phyloP scores from a whole-genome alignment of 2,329 filamentous ascomycete genomes.

The Trichoderma endophyticum region DNA sequence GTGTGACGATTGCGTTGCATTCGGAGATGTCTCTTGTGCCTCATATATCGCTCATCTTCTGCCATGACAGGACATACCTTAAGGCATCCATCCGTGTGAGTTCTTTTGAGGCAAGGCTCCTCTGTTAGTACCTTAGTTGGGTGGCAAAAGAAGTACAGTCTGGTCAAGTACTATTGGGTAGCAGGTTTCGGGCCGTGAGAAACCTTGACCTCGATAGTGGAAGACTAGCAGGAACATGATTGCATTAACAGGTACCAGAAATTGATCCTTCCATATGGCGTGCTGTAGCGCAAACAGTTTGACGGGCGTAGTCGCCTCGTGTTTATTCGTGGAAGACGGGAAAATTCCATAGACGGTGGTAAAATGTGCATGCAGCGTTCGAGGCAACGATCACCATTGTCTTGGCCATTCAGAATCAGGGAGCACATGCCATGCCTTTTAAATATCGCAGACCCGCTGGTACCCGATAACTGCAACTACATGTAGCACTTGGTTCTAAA shows the following conservation, averaged over 20 bases:
- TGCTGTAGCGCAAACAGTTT: not conserved
- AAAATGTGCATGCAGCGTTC: not conserved
- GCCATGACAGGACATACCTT: not conserved
- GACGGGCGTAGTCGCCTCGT: not conserved
- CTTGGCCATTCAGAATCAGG: not conserved
- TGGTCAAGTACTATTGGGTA: not conserved
- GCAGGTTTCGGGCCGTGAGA: not conserved
- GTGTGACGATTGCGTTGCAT: constrained; percentile 18
- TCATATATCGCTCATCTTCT: constrained; percentile 2
- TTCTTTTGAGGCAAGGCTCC: not conserved
- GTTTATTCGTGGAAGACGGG: not conserved
- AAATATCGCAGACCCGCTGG: not conserved
- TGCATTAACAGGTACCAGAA: not conserved
- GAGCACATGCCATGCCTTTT: not conserved
- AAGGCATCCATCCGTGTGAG: not conserved
- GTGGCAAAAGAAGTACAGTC: not conserved
- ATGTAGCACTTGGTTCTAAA: not conserved
- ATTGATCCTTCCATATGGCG: not conserved
- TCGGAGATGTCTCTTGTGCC: not conserved
- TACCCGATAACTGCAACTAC: not conserved
- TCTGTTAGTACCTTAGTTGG: not conserved
- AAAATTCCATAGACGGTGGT: not conserved
- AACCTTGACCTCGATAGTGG: not conserved
- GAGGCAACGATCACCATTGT: not conserved
- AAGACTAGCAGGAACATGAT: not conserved